Evolutionary conservation across 2,329 filamentous ascomycete genomes (phyloP).

Genomic region (Fusarium udum): DNA sequence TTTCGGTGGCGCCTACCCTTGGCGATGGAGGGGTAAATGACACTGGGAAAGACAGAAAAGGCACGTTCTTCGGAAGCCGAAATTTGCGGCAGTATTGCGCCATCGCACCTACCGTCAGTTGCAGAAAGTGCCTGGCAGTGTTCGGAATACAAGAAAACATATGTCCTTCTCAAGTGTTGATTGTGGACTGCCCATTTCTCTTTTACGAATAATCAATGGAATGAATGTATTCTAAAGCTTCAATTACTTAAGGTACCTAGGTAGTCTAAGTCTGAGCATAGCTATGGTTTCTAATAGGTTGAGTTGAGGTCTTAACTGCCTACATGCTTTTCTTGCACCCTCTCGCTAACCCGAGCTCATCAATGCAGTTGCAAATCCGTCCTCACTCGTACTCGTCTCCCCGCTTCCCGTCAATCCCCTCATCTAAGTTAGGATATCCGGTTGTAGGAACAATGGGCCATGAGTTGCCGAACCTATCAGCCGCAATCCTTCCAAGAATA

Average conservation of each 20-base stretch:
- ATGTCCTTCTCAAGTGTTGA: not conserved
- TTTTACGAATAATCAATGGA: not conserved
- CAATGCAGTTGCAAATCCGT: not conserved
- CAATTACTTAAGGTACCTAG: not conserved
- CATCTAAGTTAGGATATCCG: slow-evolving; percentile 19
- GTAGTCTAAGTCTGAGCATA: not conserved
- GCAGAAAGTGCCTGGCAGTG: not conserved
- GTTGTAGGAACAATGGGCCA: slow-evolving; percentile 16
- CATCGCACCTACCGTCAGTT: slow-evolving; percentile 34
- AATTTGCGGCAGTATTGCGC: slow-evolving; percentile 38
- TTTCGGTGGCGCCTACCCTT: slow-evolving; percentile 26
- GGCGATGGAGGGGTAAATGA: slow-evolving; percentile 39
- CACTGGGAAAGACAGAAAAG: slow-evolving; percentile 29
- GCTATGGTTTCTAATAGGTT: not conserved
- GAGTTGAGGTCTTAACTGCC: not conserved
- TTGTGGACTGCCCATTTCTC: not conserved
- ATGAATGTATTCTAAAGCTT: not conserved
- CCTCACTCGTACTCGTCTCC: slow-evolving; percentile 31
- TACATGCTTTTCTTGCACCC: not conserved
- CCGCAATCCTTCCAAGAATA: slow-evolving; percentile 16
- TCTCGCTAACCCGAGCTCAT: not conserved
- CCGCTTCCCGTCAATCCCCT: slow-evolving; percentile 20
- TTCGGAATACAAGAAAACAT: not conserved
- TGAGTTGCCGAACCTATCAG: slow-evolving; percentile 36
- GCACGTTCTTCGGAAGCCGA: slow-evolving; percentile 26